Percentiles rank a stretch among this genome's conserved stretches.
Evolutionary conservation across 179 eudicot species (phyloP).

Genomic region (Camellia oleifera): DNA sequence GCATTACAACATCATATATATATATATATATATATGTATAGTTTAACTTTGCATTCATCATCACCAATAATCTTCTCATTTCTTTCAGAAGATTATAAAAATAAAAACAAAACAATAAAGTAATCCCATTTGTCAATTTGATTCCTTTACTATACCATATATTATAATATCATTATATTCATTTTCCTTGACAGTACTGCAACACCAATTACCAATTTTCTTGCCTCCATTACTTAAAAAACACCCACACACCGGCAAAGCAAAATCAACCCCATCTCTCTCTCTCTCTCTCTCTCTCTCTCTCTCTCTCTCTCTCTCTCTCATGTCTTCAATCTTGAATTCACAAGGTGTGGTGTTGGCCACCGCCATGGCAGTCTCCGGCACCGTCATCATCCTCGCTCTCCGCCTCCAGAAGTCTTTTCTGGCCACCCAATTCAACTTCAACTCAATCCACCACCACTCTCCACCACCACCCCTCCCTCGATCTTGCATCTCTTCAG

Average conservation of each 20-base stretch:
- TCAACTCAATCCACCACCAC: neutral
- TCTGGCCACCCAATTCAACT: conserved; percentile 5
- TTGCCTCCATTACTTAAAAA: too few species aligned
- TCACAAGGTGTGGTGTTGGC: conserved; percentile 65
- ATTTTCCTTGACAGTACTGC: too few species aligned
- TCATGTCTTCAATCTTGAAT: conserved; percentile 42
- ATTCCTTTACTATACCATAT: too few species aligned
- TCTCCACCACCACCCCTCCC: conserved; percentile 8
- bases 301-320: conserved; percentile 2
- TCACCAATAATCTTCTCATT: too few species aligned
- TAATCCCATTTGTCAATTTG: too few species aligned
- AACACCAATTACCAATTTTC: too few species aligned
- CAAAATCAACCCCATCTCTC: neutral
- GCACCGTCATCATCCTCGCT: conserved; percentile 68
- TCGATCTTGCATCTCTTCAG: conserved; percentile 53
- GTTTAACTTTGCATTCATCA: too few species aligned
- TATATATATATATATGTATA: too few species aligned
- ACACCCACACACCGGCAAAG: neutral
- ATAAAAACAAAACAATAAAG: too few species aligned
- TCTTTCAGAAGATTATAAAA: too few species aligned
- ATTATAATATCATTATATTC: too few species aligned
- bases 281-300: neutral
- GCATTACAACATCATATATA: too few species aligned
- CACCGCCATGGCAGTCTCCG: conserved; percentile 87
- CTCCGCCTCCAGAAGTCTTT: conserved; percentile 50